Conservation (phyloP, 306 rosid species). For the Citrullus amarus region DNA sequence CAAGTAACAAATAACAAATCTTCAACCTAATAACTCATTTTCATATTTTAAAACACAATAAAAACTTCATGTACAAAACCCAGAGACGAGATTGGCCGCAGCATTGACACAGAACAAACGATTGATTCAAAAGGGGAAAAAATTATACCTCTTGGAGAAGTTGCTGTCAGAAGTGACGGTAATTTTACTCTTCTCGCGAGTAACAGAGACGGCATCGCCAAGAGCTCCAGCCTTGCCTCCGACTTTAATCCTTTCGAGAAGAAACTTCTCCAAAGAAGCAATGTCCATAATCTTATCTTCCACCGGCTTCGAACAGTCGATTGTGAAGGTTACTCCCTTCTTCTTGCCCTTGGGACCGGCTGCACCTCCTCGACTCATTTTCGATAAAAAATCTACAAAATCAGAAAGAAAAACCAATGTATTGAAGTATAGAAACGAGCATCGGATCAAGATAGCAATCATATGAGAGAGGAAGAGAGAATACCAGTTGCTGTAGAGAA, state of each 20-base stretch:
- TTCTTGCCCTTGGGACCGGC: slow-evolving; percentile 36
- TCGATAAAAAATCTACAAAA: slow-evolving; percentile 3
- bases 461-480: neutral
- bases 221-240: slow-evolving; percentile 72
- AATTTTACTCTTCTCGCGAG: slow-evolving; percentile 65
- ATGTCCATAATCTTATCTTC: slow-evolving; percentile 53
- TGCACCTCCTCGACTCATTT: slow-evolving; percentile 41
- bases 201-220: slow-evolving; percentile 58
- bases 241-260: slow-evolving; percentile 47
- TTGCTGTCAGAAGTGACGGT: slow-evolving; percentile 57
- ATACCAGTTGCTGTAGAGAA: neutral
- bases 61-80: neutral
- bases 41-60: neutral
- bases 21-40: neutral
- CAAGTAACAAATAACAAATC: neutral
- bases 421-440: neutral
- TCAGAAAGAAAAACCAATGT: neutral
- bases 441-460: neutral
- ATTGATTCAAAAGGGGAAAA: neutral
- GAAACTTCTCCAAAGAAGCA: slow-evolving; percentile 50
- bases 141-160: slow-evolving; percentile 63
- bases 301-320: slow-evolving; percentile 47
- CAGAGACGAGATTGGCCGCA: neutral
- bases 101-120: neutral
- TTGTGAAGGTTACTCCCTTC: slow-evolving; percentile 34